A percentile compares a stretch with the other conserved stretches of the same genome.
Conservation (phyloP, 1,284 basidiomycete species). For the Psilocybe mexicana region DNA sequence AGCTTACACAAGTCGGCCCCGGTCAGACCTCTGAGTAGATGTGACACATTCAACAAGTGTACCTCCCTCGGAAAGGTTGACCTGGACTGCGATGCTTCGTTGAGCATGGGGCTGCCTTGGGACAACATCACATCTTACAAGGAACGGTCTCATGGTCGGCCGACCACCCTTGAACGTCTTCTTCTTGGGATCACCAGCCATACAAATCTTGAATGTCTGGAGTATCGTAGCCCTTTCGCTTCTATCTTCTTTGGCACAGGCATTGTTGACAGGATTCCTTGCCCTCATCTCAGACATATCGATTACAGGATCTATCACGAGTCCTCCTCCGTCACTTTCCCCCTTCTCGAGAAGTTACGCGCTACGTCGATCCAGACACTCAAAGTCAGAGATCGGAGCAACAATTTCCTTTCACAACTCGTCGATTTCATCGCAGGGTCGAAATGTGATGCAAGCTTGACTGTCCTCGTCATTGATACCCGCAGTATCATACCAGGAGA, state of each 20-base stretch:
- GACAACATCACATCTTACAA: slow-evolving; percentile 6
- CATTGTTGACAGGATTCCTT: not conserved
- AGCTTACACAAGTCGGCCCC: no score
- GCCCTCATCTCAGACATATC: not conserved
- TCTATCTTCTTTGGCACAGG: not conserved
- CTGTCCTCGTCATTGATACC: not conserved
- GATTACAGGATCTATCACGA: not conserved
- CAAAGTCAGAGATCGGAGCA: not conserved
- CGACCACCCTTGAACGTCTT: not conserved
- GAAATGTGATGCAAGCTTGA: not conserved
- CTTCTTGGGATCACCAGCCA: not conserved
- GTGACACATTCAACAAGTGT: not conserved
- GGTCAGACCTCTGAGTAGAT: not conserved
- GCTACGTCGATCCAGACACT: not conserved
- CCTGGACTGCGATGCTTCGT: not conserved
- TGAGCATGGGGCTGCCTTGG: slow-evolving; percentile 5
- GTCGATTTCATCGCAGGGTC: not conserved
- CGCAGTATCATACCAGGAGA: not conserved
- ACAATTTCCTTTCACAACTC: not conserved
- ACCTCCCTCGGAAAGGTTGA: slow-evolving; percentile 1
- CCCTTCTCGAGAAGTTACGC: not conserved
- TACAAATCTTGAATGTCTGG: slow-evolving; percentile 1
- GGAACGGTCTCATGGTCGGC: not conserved
- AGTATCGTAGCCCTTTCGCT: not conserved
- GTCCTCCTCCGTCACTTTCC: not conserved